Percentiles rank a stretch among this genome's conserved stretches.
Conservation (phyloP, 1,139 yeast species). For the Yamadazyma mexicana region DNA sequence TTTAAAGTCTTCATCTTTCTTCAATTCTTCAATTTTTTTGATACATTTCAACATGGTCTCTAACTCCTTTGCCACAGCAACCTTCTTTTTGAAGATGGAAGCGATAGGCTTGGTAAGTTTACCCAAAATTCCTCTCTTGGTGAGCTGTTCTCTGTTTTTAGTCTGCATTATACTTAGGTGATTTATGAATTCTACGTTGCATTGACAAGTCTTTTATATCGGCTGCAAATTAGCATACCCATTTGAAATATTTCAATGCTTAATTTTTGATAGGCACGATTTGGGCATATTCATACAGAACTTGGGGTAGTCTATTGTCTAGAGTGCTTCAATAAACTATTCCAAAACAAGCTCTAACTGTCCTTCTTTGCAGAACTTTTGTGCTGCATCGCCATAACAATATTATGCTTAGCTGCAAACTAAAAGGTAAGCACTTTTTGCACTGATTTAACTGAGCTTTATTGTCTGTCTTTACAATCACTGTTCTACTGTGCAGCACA, state of each 20-base stretch:
- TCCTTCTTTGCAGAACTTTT: background rate
- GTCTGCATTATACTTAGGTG: background rate
- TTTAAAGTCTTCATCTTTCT: conserved; percentile 7
- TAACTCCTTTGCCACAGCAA: conserved; percentile 11
- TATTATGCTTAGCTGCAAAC: too few species aligned
- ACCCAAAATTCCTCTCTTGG: conserved; percentile 7
- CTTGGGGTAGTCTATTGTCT: too few species aligned
- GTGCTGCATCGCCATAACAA: too few species aligned
- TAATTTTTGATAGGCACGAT: background rate
- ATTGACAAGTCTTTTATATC: background rate
- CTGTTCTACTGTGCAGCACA: too few species aligned
- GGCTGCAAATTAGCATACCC: conserved; percentile 1
- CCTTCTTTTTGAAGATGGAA: conserved; percentile 9
- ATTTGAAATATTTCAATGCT: too few species aligned
- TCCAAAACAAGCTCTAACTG: background rate
- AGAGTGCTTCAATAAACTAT: too few species aligned
- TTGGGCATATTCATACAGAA: too few species aligned
- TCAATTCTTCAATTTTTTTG: conserved; percentile 13
- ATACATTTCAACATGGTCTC: conserved; percentile 14
- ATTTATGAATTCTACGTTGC: background rate
- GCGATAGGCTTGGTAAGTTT: conserved; percentile 7
- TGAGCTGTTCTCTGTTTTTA: background rate
- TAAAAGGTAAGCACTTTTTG: too few species aligned
- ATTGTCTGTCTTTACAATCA: too few species aligned
- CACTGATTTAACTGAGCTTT: too few species aligned